These are phyloP conservation scores for Harrya chromipes DNA, from an alignment of 768 basidiomycete genomes.

Conservation along the genomic window DNA sequence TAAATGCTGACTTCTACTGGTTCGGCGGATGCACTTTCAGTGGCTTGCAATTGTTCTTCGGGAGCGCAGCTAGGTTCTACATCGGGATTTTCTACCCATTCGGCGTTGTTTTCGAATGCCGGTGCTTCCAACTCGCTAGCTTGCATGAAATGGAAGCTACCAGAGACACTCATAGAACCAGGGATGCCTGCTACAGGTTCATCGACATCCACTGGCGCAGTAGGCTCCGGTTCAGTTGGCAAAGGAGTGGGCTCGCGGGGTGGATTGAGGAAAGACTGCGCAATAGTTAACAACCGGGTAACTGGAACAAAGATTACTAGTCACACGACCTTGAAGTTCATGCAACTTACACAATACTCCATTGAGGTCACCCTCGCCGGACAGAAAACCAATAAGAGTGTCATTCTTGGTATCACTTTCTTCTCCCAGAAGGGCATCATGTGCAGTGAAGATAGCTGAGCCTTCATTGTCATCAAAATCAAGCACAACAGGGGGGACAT, in stretches of 20 bases:
- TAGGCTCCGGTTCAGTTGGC: conserved; percentile 32
- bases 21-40: conserved; percentile 8
- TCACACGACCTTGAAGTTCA: conserved; percentile 1
- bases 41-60: conserved; percentile 17
- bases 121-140: conserved; percentile 69
- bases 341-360: conserved; percentile 59
- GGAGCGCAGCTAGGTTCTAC: conserved; percentile 18
- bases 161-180: conserved; percentile 37
- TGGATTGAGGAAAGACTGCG: conserved; percentile 50
- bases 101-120: conserved; percentile 49
- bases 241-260: conserved; percentile 33
- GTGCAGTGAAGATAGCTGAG: conserved; percentile 49
- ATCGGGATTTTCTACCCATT: conserved; percentile 55
- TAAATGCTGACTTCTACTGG: conserved; percentile 33
- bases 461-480: conserved; percentile 51
- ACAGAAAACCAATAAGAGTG: conserved; percentile 53
- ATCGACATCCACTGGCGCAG: conserved; percentile 19
- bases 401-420: conserved; percentile 49
- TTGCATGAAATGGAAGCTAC: conserved; percentile 78
- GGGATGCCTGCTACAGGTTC: conserved; percentile 43
- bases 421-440: conserved; percentile 54
- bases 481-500: conserved; percentile 40
- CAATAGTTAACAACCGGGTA: conserved; percentile 58
- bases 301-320: conserved; percentile 39
- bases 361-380: conserved; percentile 55